Evolutionary conservation across 805 yeast species (phyloP).

Genomic region (Ogataea pignaliae): DNA sequence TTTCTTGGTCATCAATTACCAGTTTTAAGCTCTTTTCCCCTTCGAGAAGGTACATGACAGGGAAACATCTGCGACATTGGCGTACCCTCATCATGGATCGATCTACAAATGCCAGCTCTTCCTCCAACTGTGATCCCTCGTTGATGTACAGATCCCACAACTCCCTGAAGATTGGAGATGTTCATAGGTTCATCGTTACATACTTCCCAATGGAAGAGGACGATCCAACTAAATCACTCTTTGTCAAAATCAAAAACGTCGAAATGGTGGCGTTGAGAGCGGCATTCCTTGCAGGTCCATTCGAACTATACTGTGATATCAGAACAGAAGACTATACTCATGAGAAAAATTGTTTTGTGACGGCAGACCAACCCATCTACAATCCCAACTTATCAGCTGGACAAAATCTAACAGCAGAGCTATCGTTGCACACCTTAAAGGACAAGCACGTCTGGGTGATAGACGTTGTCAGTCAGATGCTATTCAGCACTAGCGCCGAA

Average conservation of each 20-base stretch:
- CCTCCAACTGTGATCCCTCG: constrained; percentile 1
- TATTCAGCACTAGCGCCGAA: constrained; percentile 66
- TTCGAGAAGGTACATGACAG: too few relatives aligned
- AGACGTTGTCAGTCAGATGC: constrained; percentile 75
- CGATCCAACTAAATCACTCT: constrained; percentile 26
- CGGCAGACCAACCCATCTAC: constrained; percentile 74
- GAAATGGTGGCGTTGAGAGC: constrained; percentile 76
- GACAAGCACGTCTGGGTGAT: constrained; percentile 66
- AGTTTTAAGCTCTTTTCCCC: too few relatives aligned
- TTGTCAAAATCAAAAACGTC: constrained; percentile 61
- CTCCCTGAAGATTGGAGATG: constrained; percentile 54
- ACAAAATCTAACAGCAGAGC: constrained; percentile 53
- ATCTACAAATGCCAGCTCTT: not conserved
- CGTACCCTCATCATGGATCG: not conserved
- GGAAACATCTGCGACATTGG: not conserved
- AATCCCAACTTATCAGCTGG: constrained; percentile 72
- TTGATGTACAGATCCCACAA: constrained; percentile 22
- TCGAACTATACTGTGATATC: constrained; percentile 77
- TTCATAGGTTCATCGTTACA: constrained; percentile 50
- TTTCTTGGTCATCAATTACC: too few relatives aligned
- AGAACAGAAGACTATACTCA: constrained; percentile 61
- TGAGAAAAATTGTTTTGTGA: constrained; percentile 47
- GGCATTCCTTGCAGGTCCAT: constrained; percentile 87
- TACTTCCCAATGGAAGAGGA: constrained; percentile 37
- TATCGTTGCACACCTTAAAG: constrained; percentile 61